A percentile compares a stretch with the other conserved stretches of the same genome.
These are phyloP conservation scores for Breynia disticha DNA, from an alignment of 441 rosid species.

Conservation along the genomic window DNA sequence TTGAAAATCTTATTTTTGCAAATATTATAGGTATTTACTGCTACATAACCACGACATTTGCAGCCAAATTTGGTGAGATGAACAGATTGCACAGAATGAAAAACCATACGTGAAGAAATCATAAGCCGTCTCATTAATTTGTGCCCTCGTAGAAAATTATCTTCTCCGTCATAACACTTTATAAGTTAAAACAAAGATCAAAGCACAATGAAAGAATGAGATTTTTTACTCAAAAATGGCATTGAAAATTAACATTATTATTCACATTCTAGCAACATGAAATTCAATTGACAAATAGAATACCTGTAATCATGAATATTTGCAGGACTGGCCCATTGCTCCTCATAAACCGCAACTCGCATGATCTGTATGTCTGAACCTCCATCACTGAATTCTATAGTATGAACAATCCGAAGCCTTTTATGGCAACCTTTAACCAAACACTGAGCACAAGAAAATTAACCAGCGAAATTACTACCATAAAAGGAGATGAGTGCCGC, in stretches of 20 bases:
- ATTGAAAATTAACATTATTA: background rate
- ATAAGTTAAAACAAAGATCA: too few species aligned
- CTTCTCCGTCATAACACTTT: too few species aligned
- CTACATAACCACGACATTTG: too few species aligned
- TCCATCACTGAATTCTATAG: slow-evolving; percentile 69
- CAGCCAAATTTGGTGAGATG: too few species aligned
- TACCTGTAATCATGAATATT: slow-evolving; percentile 58
- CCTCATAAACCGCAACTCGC: slow-evolving; percentile 92
- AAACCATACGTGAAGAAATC: too few species aligned
- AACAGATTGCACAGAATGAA: too few species aligned
- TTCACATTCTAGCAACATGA: background rate
- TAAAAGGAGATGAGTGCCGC: background rate
- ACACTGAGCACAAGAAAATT: slow-evolving; percentile 33
- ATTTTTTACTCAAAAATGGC: background rate
- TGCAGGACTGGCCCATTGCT: slow-evolving; percentile 73
- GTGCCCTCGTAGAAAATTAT: too few species aligned
- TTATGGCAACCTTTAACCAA: slow-evolving; percentile 96
- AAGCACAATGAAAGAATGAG: background rate
- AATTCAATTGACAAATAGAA: slow-evolving; percentile 4
- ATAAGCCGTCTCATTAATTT: too few species aligned
- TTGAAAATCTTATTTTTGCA: too few species aligned
- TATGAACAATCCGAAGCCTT: slow-evolving; percentile 82
- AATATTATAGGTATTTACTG: too few species aligned
- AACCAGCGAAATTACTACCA: slow-evolving; percentile 4
- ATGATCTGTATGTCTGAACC: slow-evolving; percentile 79